Percentiles rank a stretch among this genome's conserved stretches.
These are phyloP conservation scores for Penicillium herquei DNA, from an alignment of 495 filamentous ascomycete species.

Conservation along the genomic window DNA sequence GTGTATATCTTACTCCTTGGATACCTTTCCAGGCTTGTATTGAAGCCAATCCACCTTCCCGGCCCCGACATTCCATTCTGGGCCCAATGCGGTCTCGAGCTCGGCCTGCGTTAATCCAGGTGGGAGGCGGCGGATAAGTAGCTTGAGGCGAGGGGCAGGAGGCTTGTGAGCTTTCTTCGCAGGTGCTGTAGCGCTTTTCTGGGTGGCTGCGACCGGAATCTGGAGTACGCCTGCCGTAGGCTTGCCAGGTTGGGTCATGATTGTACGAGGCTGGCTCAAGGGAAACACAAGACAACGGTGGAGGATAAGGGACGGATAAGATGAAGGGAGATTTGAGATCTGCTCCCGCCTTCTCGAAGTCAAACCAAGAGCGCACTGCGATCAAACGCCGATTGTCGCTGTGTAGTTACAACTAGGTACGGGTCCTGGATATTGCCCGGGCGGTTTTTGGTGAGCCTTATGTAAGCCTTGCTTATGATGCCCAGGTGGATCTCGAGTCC, in stretches of 20 bases:
- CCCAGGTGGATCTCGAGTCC: too few relatives aligned
- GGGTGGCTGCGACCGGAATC: slow-evolving; percentile 54
- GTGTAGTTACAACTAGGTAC: too few relatives aligned
- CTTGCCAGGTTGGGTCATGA: slow-evolving; percentile 44
- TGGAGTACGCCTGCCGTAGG: slow-evolving; percentile 57
- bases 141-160: slow-evolving; percentile 68
- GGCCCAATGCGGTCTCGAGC: slow-evolving; percentile 69
- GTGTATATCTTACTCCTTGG: slow-evolving; percentile 66
- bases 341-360: too few relatives aligned
- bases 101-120: slow-evolving; percentile 81
- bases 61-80: slow-evolving; percentile 74
- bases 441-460: too few relatives aligned
- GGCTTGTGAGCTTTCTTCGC: slow-evolving; percentile 52
- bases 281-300: too few relatives aligned
- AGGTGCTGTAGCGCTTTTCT: slow-evolving; percentile 48
- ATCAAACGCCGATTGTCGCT: too few relatives aligned
- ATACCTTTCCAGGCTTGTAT: slow-evolving; percentile 80
- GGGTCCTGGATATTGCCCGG: too few relatives aligned
- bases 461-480: too few relatives aligned
- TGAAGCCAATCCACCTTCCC: slow-evolving; percentile 81
- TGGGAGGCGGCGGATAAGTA: slow-evolving; percentile 80
- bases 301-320: too few relatives aligned
- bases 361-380: too few relatives aligned
- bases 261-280: too few relatives aligned
- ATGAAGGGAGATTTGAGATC: too few relatives aligned